These are phyloP conservation scores for Viridothelium virens DNA, from an alignment of 495 filamentous ascomycete genomes.

Conservation along the genomic window DNA sequence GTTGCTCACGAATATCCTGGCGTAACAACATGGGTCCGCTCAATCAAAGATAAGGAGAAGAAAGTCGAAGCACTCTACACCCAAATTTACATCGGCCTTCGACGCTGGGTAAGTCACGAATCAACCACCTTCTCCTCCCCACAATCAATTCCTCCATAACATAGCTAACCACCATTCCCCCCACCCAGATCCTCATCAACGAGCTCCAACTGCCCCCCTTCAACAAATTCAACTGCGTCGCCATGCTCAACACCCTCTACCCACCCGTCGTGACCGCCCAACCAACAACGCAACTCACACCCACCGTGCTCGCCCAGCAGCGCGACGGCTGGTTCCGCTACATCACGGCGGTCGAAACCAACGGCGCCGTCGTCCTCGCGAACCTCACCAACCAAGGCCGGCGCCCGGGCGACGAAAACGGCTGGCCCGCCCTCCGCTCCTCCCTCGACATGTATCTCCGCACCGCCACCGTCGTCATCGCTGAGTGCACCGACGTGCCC, in stretches of 20 bases:
- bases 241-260: constrained; percentile 72
- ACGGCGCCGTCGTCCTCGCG: constrained; percentile 49
- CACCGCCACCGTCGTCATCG: constrained; percentile 52
- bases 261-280: constrained; percentile 43
- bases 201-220: constrained; percentile 59
- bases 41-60: constrained; percentile 47
- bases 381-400: constrained; percentile 49
- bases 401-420: constrained; percentile 43
- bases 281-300: constrained; percentile 50
- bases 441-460: constrained; percentile 55
- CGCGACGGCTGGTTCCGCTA: constrained; percentile 60
- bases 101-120: constrained; percentile 54
- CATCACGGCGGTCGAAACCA: constrained; percentile 52
- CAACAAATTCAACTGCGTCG: constrained; percentile 62
- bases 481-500: constrained; percentile 48
- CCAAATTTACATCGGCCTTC: constrained; percentile 57
- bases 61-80: constrained; percentile 57
- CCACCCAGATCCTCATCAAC: constrained; percentile 55
- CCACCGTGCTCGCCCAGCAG: constrained; percentile 47
- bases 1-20: constrained; percentile 43
- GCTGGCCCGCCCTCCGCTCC: constrained; percentile 50
- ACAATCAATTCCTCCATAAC: not conserved
- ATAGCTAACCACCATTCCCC: constrained; percentile 13
- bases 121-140: not conserved
- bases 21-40: constrained; percentile 48